Conservation (phyloP, 73 alveolate species). For the Paramecium sonneborni region DNA sequence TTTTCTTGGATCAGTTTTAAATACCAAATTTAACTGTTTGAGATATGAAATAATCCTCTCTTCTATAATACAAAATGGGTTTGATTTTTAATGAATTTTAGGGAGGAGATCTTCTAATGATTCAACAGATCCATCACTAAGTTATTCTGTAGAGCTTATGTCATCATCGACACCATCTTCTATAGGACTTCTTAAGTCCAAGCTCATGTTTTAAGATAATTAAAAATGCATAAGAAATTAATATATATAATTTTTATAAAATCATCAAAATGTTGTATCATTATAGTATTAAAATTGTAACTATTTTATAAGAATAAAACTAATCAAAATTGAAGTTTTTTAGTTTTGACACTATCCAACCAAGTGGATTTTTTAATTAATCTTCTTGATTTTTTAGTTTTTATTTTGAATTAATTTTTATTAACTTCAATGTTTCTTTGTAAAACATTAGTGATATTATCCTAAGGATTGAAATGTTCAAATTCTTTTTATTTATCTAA, state of each 20-base stretch:
- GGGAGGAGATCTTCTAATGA: slow-evolving; percentile 4
- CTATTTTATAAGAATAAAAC: not conserved
- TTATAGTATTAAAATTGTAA: not conserved
- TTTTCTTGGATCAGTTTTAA: slow-evolving; percentile 39
- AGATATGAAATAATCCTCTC: not conserved
- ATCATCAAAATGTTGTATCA: not conserved
- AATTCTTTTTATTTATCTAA: not conserved
- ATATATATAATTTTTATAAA: not conserved
- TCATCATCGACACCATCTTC: not conserved
- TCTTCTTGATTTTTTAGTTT: not conserved
- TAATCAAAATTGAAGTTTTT: not conserved
- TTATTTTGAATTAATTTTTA: not conserved
- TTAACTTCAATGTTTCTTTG: not conserved
- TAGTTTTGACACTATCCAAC: not conserved
- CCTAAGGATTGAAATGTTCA: not conserved
- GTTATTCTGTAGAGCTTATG: not conserved
- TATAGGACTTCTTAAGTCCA: not conserved
- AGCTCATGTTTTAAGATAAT: not conserved
- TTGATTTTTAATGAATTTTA: not conserved
- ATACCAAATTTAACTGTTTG: not conserved
- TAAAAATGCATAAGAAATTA: not conserved
- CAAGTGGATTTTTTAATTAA: not conserved
- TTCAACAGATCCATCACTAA: slow-evolving; percentile 3
- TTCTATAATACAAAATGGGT: not conserved
- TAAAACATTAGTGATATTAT: not conserved